These are phyloP conservation scores for Plasmodium knowlesi DNA, from an alignment of 169 alveolate species.

Conservation along the genomic window DNA sequence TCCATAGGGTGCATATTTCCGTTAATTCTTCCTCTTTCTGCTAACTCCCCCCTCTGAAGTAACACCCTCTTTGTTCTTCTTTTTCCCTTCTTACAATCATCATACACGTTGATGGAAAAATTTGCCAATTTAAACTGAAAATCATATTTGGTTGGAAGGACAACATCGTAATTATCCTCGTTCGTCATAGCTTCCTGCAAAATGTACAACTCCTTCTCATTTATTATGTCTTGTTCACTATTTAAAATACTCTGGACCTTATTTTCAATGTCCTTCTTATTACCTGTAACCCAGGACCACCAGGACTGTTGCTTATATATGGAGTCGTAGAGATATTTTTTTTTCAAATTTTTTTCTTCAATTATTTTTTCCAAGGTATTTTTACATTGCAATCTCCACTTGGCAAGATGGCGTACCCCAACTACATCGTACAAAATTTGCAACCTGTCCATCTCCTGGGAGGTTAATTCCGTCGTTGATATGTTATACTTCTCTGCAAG, in stretches of 20 bases:
- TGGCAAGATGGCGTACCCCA: conserved; percentile 88
- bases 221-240: conserved; percentile 68
- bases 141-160: conserved; percentile 79
- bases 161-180: conserved; percentile 77
- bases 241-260: conserved; percentile 72
- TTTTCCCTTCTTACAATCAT: conserved; percentile 56
- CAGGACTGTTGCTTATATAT: conserved; percentile 79
- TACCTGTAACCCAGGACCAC: conserved; percentile 84
- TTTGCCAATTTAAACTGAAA: conserved; percentile 77
- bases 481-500: conserved; percentile 68
- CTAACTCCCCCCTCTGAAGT: neutral
- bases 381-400: conserved; percentile 86
- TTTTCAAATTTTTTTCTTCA: conserved; percentile 79
- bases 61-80: neutral
- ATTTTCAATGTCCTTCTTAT: conserved; percentile 75
- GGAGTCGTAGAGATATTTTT: conserved; percentile 77
- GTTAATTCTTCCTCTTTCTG: neutral
- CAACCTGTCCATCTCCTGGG: conserved; percentile 78
- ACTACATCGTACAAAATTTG: conserved; percentile 85
- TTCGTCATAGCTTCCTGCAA: conserved; percentile 79
- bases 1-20: neutral
- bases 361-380: conserved; percentile 75
- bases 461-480: conserved; percentile 68
- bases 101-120: conserved; percentile 76
- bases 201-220: conserved; percentile 77